Base-by-base conservation (phyloP, 2,329 filamentous ascomycete species). In the Curvularia lunata region DNA sequence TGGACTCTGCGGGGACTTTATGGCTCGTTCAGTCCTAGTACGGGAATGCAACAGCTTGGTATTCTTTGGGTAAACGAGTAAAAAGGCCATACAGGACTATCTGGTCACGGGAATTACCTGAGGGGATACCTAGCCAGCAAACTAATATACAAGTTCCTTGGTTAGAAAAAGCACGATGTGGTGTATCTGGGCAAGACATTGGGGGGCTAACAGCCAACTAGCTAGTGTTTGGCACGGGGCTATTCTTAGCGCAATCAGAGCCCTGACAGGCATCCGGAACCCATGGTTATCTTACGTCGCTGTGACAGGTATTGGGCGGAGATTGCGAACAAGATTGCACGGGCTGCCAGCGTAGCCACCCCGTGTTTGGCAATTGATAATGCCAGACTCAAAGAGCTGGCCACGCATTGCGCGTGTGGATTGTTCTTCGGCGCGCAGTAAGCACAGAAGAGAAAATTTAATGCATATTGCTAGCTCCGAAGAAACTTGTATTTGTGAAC, bases 401-500 rank as follows among this genome's bases (percentile, higher is more conserved):
- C 8, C 34, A 37, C 1, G n/a, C 34, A n/a, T 37, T 7, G 38
- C 18, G 38, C 38, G 7, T 6, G 18, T n/a, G 9, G 6, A 37
- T 7, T 21, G 18, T 21, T 41, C 32, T 41, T 41, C 8, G 21
- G 27, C 21, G 41, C 13, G 23, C 19, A 25, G 23, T 23, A 25
- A 27, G 38, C 7, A 41, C 3, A n/a, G 3, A 25, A 12, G 12
- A 37, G 16, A 37, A 37, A 37, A 37, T n/a, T 18, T 27, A 27
- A 43, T 27, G 41, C 41, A 43, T 10, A 43, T 27, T 23, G 21
- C 16, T 43, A 43, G 41, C 41, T 43, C 41, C 21, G 23, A 16
- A 43, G 7, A 43, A 43, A 43, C 41, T 27, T 43, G 41, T 27
- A 27, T 43, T 42, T 43, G 40, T 42, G 41, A 43, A 43, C 13